Base-by-base conservation (phyloP, 805 yeast genomes). In the Candida dendrica region DNA sequence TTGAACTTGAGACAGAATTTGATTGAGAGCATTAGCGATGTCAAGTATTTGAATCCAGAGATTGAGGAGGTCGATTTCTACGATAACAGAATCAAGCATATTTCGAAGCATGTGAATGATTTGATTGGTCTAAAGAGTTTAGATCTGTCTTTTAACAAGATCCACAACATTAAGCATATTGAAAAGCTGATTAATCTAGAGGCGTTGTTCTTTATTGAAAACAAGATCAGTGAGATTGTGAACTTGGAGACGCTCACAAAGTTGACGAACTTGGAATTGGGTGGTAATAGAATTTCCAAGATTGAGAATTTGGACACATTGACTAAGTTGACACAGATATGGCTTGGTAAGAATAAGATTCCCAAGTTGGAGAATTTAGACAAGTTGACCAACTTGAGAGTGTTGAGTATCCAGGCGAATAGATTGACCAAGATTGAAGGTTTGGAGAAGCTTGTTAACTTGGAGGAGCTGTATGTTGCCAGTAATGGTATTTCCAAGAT, bases 321-420 rank as follows among this genome's bases (percentile, higher is more conserved):
- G 44, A 65, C 63, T 0, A 74, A 71, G 39, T 64, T 93, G 36
- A 75, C 77, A 48, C 84, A 90, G 57, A 66, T 93, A 37, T 93
- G 98, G 98, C 68, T 93, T 34, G 98, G 98, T 37, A 88, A 89
- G 56, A 93, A 93, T 62, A 74, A 74, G 47, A 85, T 93, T 42
- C 52, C 73, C 2, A 74, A 65, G 54, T 62, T 93, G 33, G 73
- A 84, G 49, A 83, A 84, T 56, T 65, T 93, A 42, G 61, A 66
- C 29, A 66, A 68, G 8, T 69, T 93, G 44, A 56, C 60, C 39
- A 83, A 83, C 44, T 71, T 93, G 51, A 75, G 77, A 42, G 76
- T 93, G 11, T 68, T 93, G 38, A 86, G 96, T 2, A 87, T 93
- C 44, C 98, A 93, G 63, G 79, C 95, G 7, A 93, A 93, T 55